Percentiles rank a stretch among this genome's conserved stretches.
Conservation (phyloP, 371 early-diverging fungal genomes). For the Smittium culicis region DNA sequence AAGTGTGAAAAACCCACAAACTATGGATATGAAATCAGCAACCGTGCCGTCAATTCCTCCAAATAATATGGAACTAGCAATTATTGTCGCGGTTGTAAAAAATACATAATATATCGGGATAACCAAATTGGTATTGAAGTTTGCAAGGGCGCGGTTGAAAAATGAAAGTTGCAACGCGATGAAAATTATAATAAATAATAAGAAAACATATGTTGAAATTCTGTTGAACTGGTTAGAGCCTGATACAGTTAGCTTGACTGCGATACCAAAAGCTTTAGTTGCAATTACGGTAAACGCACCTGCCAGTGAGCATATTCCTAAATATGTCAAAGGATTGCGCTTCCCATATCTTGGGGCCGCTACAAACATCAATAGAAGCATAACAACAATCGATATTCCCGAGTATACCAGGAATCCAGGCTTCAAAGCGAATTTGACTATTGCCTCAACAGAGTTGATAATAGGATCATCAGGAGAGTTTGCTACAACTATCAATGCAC, state of each 20-base stretch:
- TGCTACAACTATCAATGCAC: conserved; percentile 70
- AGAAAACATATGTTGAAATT: conserved; percentile 73
- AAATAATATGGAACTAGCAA: conserved; percentile 71
- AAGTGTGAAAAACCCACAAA: conserved; percentile 78
- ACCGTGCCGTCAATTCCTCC: conserved; percentile 65
- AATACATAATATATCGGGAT: conserved; percentile 86
- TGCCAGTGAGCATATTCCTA: conserved; percentile 74
- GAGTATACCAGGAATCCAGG: conserved; percentile 77
- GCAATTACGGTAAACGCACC: conserved; percentile 85
- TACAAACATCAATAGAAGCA: conserved; percentile 53
- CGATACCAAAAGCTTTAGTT: conserved; percentile 80
- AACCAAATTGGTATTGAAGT: conserved; percentile 75
- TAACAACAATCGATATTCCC: conserved; percentile 37
- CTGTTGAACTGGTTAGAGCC: conserved; percentile 81
- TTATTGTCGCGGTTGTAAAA: conserved; percentile 82
- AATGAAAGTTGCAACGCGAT: conserved; percentile 89
- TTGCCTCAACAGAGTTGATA: conserved; percentile 64
- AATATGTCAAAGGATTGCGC: conserved; percentile 63
- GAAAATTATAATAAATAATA: conserved; percentile 57
- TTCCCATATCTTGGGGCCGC: conserved; percentile 69
- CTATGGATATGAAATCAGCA: conserved; percentile 62
- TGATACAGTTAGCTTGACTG: conserved; percentile 74
- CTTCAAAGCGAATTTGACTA: conserved; percentile 55
- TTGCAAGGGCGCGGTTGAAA: conserved; percentile 86
- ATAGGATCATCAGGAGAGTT: conserved; percentile 76